phyloP scores from a whole-genome alignment of 208 protist genomes.

The Leishmania gerbilli region DNA sequence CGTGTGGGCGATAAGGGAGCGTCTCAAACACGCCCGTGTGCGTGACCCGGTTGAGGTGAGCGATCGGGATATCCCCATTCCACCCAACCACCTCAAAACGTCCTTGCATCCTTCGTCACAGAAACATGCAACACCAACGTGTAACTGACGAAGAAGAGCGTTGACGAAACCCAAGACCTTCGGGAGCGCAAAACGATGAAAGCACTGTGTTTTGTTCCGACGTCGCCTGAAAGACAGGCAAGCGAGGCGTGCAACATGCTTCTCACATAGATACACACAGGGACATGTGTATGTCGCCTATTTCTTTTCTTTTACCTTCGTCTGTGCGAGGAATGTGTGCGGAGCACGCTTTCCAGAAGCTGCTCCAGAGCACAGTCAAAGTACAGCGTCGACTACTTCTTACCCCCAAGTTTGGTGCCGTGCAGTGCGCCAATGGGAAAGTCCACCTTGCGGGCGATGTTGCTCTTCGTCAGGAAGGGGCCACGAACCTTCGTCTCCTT shows the following conservation, averaged over 20 bases:
- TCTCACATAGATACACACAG: no score
- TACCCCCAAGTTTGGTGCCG: slow-evolving; percentile 5
- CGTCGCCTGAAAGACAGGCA: neutral
- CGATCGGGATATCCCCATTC: no score
- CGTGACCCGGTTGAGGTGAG: no score
- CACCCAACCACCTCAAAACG: no score
- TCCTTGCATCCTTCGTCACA: no score
- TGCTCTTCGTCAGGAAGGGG: slow-evolving; percentile 79
- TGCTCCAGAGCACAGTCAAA: no score
- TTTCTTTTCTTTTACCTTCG: slow-evolving; percentile 7
- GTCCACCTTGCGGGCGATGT: slow-evolving; percentile 64
- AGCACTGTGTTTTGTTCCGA: neutral
- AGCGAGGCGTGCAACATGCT: neutral
- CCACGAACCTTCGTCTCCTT: slow-evolving; percentile 83
- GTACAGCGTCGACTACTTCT: slow-evolving; percentile 8
- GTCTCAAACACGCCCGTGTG: no score
- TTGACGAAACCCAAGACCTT: neutral
- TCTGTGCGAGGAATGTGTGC: no score
- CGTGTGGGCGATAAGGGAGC: no score
- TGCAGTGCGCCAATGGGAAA: slow-evolving; percentile 40
- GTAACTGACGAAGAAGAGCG: neutral
- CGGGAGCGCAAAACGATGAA: neutral
- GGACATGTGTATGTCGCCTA: neutral
- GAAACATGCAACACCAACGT: no score
- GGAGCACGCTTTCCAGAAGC: no score